These are phyloP conservation scores for Saitozyma podzolica DNA, from an alignment of 768 basidiomycete genomes.

Conservation along the genomic window DNA sequence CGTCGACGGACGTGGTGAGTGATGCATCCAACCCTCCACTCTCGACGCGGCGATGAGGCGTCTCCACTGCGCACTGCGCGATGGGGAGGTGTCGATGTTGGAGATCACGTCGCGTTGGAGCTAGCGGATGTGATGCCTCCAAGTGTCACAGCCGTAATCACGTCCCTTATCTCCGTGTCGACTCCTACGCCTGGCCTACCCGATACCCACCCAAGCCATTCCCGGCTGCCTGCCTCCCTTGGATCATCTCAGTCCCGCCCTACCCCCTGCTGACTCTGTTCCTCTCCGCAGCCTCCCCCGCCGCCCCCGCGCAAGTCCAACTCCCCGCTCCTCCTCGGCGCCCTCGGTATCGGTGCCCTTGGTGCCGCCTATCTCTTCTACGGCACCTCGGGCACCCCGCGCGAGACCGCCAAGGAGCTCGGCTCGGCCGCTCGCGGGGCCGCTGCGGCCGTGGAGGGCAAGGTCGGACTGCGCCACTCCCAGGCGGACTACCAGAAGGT, in stretches of 20 bases:
- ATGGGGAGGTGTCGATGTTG: too few species aligned
- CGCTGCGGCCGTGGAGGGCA: slow-evolving; percentile 63
- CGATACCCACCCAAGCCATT: neutral
- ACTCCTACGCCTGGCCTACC: neutral
- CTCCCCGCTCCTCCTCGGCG: slow-evolving; percentile 60
- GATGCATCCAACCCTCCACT: too few species aligned
- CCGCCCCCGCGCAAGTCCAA: slow-evolving; percentile 39
- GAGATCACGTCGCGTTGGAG: slow-evolving; percentile 17
- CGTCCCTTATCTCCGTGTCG: neutral
- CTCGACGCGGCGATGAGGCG: neutral
- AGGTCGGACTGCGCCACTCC: slow-evolving; percentile 64
- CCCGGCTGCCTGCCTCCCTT: neutral
- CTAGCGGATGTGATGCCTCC: slow-evolving; percentile 33
- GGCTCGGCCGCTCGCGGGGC: slow-evolving; percentile 66
- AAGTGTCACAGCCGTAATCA: neutral
- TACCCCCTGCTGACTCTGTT: neutral
- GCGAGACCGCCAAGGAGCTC: slow-evolving; percentile 60
- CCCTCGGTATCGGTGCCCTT: slow-evolving; percentile 62
- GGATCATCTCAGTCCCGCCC: neutral
- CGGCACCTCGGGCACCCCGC: slow-evolving; percentile 57
- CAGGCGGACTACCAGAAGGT: slow-evolving; percentile 94
- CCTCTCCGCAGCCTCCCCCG: slow-evolving; percentile 30
- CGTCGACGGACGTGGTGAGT: slow-evolving; percentile 37
- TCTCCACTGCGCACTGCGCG: neutral
- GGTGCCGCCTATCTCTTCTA: slow-evolving; percentile 68